Percentiles rank a stretch among this genome's conserved stretches.
phyloP scores from a whole-genome alignment of 2,329 filamentous ascomycete species.

The Xylariaceae sp. region DNA sequence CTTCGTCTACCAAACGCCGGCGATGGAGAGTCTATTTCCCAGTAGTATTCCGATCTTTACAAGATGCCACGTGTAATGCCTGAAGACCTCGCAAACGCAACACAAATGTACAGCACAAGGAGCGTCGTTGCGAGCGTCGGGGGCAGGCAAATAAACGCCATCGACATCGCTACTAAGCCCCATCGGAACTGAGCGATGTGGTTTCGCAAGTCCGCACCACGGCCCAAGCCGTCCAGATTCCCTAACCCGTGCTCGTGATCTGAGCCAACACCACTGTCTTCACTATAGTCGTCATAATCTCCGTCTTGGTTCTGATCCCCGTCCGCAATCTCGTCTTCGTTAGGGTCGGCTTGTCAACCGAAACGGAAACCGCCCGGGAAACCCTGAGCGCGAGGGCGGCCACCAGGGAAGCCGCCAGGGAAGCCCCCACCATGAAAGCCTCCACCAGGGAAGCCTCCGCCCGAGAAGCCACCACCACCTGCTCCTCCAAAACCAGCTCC shows the following conservation, averaged over 20 bases:
- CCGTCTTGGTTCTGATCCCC: slow-evolving; percentile 28
- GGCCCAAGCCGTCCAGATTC: slow-evolving; percentile 14
- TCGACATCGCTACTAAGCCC: slow-evolving; percentile 27
- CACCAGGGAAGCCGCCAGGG: slow-evolving; percentile 30
- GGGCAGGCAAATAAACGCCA: slow-evolving; percentile 31
- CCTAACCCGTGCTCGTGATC: slow-evolving; percentile 15
- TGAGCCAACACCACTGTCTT: slow-evolving; percentile 25
- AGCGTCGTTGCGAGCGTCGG: slow-evolving; percentile 28
- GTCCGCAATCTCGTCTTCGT: slow-evolving; percentile 32
- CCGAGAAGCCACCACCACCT: slow-evolving; percentile 35
- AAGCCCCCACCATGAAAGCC: slow-evolving; percentile 45
- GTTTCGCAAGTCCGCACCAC: slow-evolving; percentile 20
- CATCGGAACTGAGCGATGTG: slow-evolving; percentile 29
- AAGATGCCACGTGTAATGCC: slow-evolving; percentile 26
- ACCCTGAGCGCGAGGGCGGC: slow-evolving; percentile 21
- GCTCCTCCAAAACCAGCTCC: slow-evolving; percentile 54
- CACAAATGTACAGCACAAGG: slow-evolving; percentile 32
- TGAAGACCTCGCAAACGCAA: slow-evolving; percentile 28
- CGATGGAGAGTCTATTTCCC: slow-evolving; percentile 28
- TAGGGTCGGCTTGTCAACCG: slow-evolving; percentile 39
- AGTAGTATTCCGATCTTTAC: slow-evolving; percentile 23
- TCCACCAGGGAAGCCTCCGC: slow-evolving; percentile 42
- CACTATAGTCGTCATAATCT: slow-evolving; percentile 32
- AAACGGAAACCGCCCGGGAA: slow-evolving; percentile 56
- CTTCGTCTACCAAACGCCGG: slow-evolving; percentile 26